Base-by-base conservation (phyloP, 2,329 filamentous ascomycete species). In the Basipetospora chlamydospora region DNA sequence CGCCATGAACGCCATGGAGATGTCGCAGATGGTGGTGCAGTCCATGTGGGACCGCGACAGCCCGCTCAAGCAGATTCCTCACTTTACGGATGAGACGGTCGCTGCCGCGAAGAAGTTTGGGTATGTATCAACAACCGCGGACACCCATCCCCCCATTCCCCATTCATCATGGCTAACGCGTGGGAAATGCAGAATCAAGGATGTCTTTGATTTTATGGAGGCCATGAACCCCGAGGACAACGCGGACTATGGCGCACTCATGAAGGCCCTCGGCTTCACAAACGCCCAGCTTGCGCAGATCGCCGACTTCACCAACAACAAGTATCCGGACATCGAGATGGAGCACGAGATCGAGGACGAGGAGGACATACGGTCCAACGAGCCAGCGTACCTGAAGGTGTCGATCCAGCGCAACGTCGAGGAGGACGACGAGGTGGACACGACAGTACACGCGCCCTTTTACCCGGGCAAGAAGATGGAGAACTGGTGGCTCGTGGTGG, bases 31-130 rank as follows among this genome's bases (percentile, higher is more conserved):
- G 90, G 84, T 92, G 37, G 87, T 98, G 3, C 90, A 98, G 60
- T 87, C 81, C 34, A 94, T 96, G 84, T 98, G 90, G 90, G 88
- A 98, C 60, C 81, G 87, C 40, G 90, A 98, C 56, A 92, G 83
- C 49, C 87, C 90, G 26, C 70, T 98, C 46, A 95, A 95, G 64
- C 90, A 98, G 59, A 95, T 98, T 51, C 90, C 90, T 46, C 85
- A 96, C 62, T 96, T 96, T 56, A 75, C 79, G 12, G 73, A 79
- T 26, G 79, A 88, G 42, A 79, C 81, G 35, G 78, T 96, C 46
- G 81, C 88, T 58, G 80, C 75, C 44, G 85, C 83, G 30, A 81
- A 81, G 51, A 77, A 82, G 40, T 82, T 77, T 53, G 79, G 73
- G 74, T 82, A 75, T 51, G 72, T 68, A 44, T 6, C 12, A 38